Evolutionary conservation across 2,329 filamentous ascomycete species (phyloP), one percentile per base, ranked within the genome.

Genomic region (Hymenoscyphus linearis): DNA sequence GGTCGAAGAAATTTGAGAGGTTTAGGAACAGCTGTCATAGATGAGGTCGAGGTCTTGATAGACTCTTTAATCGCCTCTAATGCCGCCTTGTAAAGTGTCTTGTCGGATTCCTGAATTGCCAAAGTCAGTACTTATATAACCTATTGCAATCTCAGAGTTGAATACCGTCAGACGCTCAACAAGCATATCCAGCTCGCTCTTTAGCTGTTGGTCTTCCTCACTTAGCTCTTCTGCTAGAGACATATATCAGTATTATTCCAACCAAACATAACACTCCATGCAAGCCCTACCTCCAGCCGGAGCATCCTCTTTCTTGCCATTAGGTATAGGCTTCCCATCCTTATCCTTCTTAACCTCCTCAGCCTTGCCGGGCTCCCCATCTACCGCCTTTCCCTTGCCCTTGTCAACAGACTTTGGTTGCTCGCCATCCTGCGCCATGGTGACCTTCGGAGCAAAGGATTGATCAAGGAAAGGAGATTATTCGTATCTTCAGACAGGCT

Each of bases 11-110:
- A 99, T 78, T 99, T 99, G 71, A 99, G 84, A 36, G 95, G 95
- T 79, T 99, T 99, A 26, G 96, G 95, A 65, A 99, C 95, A 63
- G 95, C 95, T 55, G 95, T 99, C 95, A 99, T 99, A 53, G 96
- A 99, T 62, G 93, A 98, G 68, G 95, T 99, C 63, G 95, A 96
- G 60, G 95, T 99, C 82, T 97, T 98, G 82, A 99, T 99, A 74
- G 91, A 96, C 72, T 88, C 91, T 81, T 97, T 98, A 86, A 99
- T 97, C 68, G 92, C 89, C 77, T 98, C 93, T 68, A 99, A 82
- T 59, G 95, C 90, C 62, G 93, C 85, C 76, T 93, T 93, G 81
- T 98, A 97, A 69, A 98, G 88, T 62, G 86, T 87, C 67, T 84
- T 82, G 78, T 98, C 90, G 67, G 88, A 83, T 80, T 98, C 95